A percentile compares a stretch with the other conserved stretches of the same genome.
These are phyloP conservation scores for Poa annua DNA, from an alignment of 176 grass and related monocot genomes.

Conservation along the genomic window DNA sequence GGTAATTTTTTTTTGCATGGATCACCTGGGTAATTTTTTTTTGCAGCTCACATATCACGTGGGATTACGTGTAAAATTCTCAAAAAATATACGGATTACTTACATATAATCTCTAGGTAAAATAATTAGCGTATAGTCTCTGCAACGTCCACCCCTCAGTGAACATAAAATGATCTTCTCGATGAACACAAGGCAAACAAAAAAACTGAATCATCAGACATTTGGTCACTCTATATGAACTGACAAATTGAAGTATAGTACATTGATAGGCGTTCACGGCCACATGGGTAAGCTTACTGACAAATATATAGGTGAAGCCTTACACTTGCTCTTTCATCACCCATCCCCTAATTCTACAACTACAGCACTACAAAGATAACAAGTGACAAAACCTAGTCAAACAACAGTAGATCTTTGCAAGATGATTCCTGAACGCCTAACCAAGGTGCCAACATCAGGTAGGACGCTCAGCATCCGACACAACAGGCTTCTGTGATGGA, in stretches of 20 bases:
- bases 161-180: neutral
- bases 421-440: neutral
- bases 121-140: too few relatives aligned
- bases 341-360: slow-evolving; percentile 38
- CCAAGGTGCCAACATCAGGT: slow-evolving; percentile 40
- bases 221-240: slow-evolving; percentile 6
- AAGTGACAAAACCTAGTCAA: neutral
- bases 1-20: too few relatives aligned
- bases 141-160: neutral
- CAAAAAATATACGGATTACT: too few relatives aligned
- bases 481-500: slow-evolving; percentile 46
- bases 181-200: neutral
- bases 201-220: neutral
- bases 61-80: too few relatives aligned
- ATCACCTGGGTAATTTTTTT: too few relatives aligned
- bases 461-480: slow-evolving; percentile 49
- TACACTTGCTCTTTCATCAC: slow-evolving; percentile 5
- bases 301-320: neutral
- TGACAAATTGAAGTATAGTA: too few relatives aligned
- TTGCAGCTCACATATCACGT: too few relatives aligned
- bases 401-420: slow-evolving; percentile 10
- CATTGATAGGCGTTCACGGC: neutral
- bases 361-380: neutral
- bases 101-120: too few relatives aligned
- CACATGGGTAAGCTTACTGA: neutral